Base-by-base conservation (phyloP, 495 filamentous ascomycete species). In the Alectoria sarmentosa region DNA sequence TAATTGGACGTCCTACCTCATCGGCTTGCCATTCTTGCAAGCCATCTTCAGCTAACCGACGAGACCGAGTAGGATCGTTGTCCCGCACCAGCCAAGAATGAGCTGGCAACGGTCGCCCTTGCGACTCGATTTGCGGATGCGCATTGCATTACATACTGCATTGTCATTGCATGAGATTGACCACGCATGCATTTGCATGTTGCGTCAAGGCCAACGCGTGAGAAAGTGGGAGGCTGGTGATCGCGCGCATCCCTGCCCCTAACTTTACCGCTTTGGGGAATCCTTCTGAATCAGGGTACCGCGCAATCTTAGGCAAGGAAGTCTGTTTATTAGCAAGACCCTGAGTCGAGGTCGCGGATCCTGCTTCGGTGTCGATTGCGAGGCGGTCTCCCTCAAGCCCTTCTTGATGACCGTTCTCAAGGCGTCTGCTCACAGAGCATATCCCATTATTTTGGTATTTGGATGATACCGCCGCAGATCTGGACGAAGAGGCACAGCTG, bases 231-330 rank as follows among this genome's bases (percentile, higher is more conserved):
- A 32, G 44, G 37, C n/a, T 55, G 52, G 30, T 19, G 28, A 34
- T 55, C 32, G 39, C 61, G 61, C 61, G 15, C 52, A 63, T 57
- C 61, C 34, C 48, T 63, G 49, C 38, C 49, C 54, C 38, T 57
- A 34, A 21, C 30, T 55, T 55, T 36, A 55, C 52, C 30, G 28
- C 17, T 55, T 36, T 17, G 15, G 52, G 52, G 49, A n/a, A 4
- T 10, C 2, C n/a, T 21, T 48, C n/a, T 9, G 3, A 32, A 15
- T 54, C 28, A 32, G 49, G 42, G 19, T 26, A 26, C 44, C 10
- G n/a, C n/a, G 44, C 52, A 55, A 55, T 55, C 52, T 55, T 21
- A 55, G 7, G 14, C 26, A 52, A 26, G 48, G 23, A 54, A 54
- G 28, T 19, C 28, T 30, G 13, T 10, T 54, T 19, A 17, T 32